Evolutionary conservation across 2,329 filamentous ascomycete species (phyloP).

Genomic region (Aspergillus transmontanensis): DNA sequence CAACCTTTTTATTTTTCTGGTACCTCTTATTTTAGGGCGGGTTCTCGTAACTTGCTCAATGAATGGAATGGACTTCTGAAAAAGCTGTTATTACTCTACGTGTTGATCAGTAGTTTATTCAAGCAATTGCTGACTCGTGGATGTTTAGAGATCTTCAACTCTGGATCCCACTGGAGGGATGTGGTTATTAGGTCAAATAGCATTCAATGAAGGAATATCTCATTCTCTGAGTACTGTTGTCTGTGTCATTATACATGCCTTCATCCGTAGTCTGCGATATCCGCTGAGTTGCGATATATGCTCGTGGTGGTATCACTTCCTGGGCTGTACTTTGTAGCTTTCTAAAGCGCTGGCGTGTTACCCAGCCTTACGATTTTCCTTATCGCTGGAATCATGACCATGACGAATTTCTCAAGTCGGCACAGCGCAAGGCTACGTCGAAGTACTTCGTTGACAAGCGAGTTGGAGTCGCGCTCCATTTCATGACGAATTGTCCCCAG

Average conservation of each 20-base stretch:
- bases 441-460: neutral
- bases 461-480: neutral
- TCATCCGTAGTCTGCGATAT: neutral
- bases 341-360: too few species aligned
- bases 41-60: constrained; percentile 57
- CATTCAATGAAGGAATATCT: neutral
- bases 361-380: too few species aligned
- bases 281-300: neutral
- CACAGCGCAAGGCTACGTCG: neutral
- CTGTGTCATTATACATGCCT: neutral
- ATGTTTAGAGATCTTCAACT: neutral
- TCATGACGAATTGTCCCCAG: neutral
- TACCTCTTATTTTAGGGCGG: constrained; percentile 92
- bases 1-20: constrained; percentile 74
- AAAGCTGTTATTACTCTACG: constrained; percentile 2
- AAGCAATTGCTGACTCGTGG: constrained; percentile 16
- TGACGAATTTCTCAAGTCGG: neutral
- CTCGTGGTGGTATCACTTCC: neutral
- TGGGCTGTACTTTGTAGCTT: neutral
- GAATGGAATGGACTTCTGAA: constrained; percentile 89
- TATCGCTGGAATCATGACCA: neutral
- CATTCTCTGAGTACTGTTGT: neutral
- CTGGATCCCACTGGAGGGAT: neutral
- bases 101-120: constrained; percentile 9
- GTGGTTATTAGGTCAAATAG: neutral